These are phyloP conservation scores for Apiotrichum veenhuisii DNA, from an alignment of 1,284 basidiomycete species.

Conservation along the genomic window DNA sequence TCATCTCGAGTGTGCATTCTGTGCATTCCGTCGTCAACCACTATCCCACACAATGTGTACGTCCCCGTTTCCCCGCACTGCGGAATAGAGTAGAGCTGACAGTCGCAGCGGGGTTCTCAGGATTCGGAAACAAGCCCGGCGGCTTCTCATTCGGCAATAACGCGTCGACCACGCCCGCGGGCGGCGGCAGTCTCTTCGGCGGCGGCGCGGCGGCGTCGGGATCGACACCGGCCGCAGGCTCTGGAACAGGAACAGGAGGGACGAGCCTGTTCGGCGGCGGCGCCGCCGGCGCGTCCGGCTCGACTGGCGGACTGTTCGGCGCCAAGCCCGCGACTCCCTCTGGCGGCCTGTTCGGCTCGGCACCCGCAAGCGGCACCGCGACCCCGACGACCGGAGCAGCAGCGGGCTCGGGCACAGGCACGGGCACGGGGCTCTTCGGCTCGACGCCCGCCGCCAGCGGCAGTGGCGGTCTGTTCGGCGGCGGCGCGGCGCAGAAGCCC, in stretches of 20 bases:
- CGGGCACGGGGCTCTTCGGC: conserved; percentile 9
- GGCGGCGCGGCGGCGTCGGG: too few species aligned
- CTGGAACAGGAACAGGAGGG: not conserved
- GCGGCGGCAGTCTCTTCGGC: conserved; percentile 31
- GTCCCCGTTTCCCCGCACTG: not conserved
- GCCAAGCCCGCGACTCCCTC: not conserved
- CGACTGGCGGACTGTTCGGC: conserved; percentile 1
- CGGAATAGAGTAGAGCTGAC: not conserved
- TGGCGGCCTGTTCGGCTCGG: too few species aligned
- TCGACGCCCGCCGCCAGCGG: conserved; percentile 15
- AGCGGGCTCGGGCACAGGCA: not conserved
- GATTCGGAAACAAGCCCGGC: conserved; percentile 31
- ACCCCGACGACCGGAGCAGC: not conserved
- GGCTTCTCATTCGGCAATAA: conserved; percentile 16
- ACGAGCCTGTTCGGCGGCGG: not conserved
- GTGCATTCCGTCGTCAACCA: conserved; percentile 2
- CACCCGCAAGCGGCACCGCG: too few species aligned
- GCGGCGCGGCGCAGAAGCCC: conserved; percentile 16
- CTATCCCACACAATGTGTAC: conserved; percentile 6
- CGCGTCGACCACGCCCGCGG: conserved; percentile 22
- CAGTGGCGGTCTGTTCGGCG: conserved; percentile 29
- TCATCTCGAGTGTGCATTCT: too few species aligned
- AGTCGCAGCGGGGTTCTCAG: conserved; percentile 31
- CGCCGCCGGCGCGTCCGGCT: not conserved
- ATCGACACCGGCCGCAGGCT: not conserved